phyloP scores from a whole-genome alignment of 495 filamentous ascomycete genomes.

The Letharia lupina region DNA sequence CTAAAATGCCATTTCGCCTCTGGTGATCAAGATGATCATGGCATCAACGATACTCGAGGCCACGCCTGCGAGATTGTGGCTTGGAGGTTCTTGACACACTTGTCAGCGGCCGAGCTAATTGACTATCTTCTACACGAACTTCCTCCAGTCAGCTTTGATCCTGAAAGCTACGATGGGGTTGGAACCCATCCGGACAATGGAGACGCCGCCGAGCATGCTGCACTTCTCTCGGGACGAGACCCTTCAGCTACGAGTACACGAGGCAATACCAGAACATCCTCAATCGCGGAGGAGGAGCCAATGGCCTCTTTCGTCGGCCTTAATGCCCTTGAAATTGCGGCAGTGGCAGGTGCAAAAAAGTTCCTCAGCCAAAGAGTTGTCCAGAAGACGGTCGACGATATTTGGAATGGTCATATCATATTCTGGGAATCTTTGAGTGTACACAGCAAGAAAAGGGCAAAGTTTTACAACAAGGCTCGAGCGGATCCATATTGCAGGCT shows the following conservation, averaged over 20 bases:
- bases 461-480: constrained; percentile 66
- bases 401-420: constrained; percentile 86
- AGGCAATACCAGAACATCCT: background rate
- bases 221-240: constrained; percentile 8
- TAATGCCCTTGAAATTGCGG: constrained; percentile 85
- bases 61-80: constrained; percentile 87
- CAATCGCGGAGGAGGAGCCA: constrained; percentile 27
- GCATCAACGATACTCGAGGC: constrained; percentile 66
- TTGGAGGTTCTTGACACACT: constrained; percentile 73
- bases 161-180: constrained; percentile 11
- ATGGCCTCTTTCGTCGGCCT: constrained; percentile 63
- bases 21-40: constrained; percentile 54
- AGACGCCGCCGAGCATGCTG: constrained; percentile 16
- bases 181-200: constrained; percentile 17
- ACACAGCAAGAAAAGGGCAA: constrained; percentile 68
- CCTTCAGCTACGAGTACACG: background rate
- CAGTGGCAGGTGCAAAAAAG: constrained; percentile 79
- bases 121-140: constrained; percentile 80
- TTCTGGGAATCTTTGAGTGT: constrained; percentile 83
- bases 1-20: constrained; percentile 70
- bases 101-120: constrained; percentile 73
- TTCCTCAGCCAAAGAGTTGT: constrained; percentile 81
- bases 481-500: constrained; percentile 79
- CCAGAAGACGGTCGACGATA: constrained; percentile 78
- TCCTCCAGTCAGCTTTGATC: constrained; percentile 31